These are phyloP conservation scores for Alternaria ventricosa DNA, from an alignment of 2,329 filamentous ascomycete genomes.

Conservation along the genomic window DNA sequence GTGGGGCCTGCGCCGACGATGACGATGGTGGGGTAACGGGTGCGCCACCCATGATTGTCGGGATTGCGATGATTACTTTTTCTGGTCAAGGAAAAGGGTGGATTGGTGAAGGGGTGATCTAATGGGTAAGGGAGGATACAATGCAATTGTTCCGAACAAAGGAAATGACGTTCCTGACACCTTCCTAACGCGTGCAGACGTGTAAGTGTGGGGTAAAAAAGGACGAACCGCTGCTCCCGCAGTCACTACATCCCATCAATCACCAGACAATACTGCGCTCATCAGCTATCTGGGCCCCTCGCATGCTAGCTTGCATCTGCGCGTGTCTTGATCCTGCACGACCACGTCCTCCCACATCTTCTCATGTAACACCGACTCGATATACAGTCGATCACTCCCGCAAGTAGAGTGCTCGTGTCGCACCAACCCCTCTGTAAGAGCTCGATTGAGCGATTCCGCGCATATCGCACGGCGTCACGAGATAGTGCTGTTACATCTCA, in stretches of 20 bases:
- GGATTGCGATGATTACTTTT: not conserved
- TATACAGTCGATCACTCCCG: not conserved
- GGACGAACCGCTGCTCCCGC: not conserved
- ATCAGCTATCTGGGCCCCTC: not conserved
- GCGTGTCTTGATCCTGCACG: not conserved
- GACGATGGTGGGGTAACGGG: conserved; percentile 16
- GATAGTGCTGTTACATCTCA: not conserved
- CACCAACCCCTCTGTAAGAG: not conserved
- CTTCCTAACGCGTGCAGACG: not conserved
- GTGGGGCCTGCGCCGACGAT: not conserved
- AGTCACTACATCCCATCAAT: not conserved
- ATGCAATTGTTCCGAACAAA: not conserved
- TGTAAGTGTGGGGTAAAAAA: not conserved
- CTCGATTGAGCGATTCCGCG: not conserved
- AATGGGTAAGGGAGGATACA: not conserved
- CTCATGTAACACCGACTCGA: not conserved
- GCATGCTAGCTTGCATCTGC: not conserved
- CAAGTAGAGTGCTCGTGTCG: not conserved
- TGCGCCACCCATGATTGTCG: conserved; percentile 16
- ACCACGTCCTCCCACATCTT: not conserved
- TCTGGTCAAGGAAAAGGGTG: not conserved
- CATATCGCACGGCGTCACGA: not conserved
- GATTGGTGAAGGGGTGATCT: not conserved
- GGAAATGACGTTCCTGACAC: not conserved
- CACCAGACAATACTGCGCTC: not conserved